A percentile compares a stretch with the other conserved stretches of the same genome.
phyloP scores from a whole-genome alignment of 2,329 filamentous ascomycete genomes.

The Aspergillus unguis region DNA sequence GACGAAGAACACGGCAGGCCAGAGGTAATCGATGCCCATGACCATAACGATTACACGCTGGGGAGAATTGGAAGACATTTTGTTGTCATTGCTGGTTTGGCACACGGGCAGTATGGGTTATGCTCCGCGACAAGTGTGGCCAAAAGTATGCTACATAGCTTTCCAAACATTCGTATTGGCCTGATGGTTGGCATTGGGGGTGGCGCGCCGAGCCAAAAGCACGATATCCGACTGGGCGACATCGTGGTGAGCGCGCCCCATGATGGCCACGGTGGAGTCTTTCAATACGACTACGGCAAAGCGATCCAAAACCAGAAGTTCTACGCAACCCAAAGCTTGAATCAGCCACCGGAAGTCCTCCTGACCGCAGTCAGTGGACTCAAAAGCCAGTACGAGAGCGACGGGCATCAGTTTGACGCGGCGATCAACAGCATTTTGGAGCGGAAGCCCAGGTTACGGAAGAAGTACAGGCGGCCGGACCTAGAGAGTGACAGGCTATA shows the following conservation, averaged over 20 bases:
- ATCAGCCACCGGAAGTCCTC: neutral
- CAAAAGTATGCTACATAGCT: slow-evolving; percentile 15
- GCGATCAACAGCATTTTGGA: neutral
- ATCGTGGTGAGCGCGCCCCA: neutral
- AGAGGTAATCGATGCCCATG: neutral
- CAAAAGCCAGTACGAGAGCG: neutral
- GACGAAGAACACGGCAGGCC: neutral
- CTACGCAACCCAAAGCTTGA: neutral
- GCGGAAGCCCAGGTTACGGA: neutral
- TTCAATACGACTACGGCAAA: slow-evolving; percentile 5
- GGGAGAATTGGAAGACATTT: neutral
- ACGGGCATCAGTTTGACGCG: neutral
- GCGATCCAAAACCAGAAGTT: neutral
- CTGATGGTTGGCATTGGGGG: slow-evolving; percentile 25
- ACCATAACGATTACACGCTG: neutral
- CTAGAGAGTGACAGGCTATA: neutral
- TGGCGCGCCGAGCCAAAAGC: slow-evolving; percentile 14
- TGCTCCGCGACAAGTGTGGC: slow-evolving; percentile 1
- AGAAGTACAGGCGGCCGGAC: neutral
- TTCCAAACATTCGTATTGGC: slow-evolving; percentile 18
- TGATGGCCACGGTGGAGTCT: neutral
- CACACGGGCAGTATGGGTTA: slow-evolving; percentile 1
- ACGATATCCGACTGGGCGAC: slow-evolving; percentile 1
- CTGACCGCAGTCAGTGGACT: neutral
- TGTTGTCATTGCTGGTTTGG: slow-evolving; percentile 2